Evolutionary conservation across 495 filamentous ascomycete species (phyloP).

Genomic region (Aspergillus panamensis): DNA sequence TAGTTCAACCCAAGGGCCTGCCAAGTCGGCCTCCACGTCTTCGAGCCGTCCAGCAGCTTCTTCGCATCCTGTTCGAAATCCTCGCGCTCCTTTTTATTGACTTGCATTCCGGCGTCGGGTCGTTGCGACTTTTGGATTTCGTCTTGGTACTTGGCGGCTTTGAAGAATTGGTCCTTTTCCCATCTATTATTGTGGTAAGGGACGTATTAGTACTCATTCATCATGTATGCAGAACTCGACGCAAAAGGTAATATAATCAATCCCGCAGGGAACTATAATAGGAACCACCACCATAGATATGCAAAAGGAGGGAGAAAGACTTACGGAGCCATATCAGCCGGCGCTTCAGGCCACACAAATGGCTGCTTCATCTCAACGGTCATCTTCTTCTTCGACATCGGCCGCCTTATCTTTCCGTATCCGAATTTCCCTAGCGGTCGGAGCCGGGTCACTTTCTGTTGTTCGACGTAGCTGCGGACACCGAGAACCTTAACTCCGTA

Average conservation of each 20-base stretch:
- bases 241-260: not conserved
- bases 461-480: slow-evolving; percentile 76
- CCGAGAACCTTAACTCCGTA: slow-evolving; percentile 65
- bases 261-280: not conserved
- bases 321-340: slow-evolving; percentile 54
- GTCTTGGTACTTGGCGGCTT: slow-evolving; percentile 34
- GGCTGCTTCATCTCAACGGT: slow-evolving; percentile 77
- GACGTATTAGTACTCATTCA: slow-evolving; percentile 4
- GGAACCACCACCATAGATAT: not conserved
- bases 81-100: slow-evolving; percentile 28
- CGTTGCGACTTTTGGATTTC: slow-evolving; percentile 25
- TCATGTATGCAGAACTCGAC: not conserved
- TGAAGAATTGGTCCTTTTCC: slow-evolving; percentile 43
- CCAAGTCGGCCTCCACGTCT: slow-evolving; percentile 45
- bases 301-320: slow-evolving; percentile 24
- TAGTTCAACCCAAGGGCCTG: slow-evolving; percentile 41
- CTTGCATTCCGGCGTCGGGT: slow-evolving; percentile 29
- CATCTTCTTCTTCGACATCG: slow-evolving; percentile 79
- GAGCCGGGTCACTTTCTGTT: slow-evolving; percentile 53
- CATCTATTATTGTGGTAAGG: slow-evolving; percentile 39
- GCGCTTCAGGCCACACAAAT: slow-evolving; percentile 76
- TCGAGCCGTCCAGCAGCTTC: slow-evolving; percentile 47
- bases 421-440: slow-evolving; percentile 38
- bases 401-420: slow-evolving; percentile 49
- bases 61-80: slow-evolving; percentile 52